Conservation (phyloP, 352 stramenopile genomes). For the Phytophthora melonis region DNA sequence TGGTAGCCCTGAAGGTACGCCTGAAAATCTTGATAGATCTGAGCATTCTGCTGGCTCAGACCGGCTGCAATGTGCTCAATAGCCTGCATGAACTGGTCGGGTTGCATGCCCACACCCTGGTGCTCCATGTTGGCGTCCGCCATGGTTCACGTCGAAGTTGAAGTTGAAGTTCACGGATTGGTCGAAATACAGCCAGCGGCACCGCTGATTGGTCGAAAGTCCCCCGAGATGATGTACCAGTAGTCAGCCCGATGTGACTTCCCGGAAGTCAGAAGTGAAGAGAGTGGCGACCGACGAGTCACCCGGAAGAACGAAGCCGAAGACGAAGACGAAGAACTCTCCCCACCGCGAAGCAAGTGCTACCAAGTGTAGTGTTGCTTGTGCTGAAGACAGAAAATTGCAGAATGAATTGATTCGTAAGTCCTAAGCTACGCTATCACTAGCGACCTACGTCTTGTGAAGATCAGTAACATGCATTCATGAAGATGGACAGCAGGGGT, state of each 20-base stretch:
- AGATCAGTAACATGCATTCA: background rate
- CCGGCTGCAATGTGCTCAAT: constrained; percentile 2
- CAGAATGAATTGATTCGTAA: background rate
- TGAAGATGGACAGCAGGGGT: background rate
- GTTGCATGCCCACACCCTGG: background rate
- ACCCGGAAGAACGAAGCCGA: no score
- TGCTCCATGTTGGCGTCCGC: constrained; percentile 7
- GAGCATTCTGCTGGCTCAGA: constrained; percentile 13
- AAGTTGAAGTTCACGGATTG: no score
- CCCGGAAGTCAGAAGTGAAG: no score
- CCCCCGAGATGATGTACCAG: no score
- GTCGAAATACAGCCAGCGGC: no score
- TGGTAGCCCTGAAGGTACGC: constrained; percentile 1
- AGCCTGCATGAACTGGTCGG: background rate
- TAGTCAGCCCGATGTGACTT: no score
- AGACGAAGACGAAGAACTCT: no score
- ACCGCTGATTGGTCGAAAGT: no score
- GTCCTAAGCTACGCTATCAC: no score
- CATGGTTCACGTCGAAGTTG: constrained; percentile 4
- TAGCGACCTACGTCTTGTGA: background rate
- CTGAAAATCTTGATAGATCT: constrained; percentile 19
- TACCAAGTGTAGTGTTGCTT: background rate
- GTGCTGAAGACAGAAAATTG: background rate
- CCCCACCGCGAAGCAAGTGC: no score
- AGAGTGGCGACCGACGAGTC: no score